These are phyloP conservation scores for Neonectria punicea DNA, from an alignment of 2,329 filamentous ascomycete genomes.

Conservation along the genomic window DNA sequence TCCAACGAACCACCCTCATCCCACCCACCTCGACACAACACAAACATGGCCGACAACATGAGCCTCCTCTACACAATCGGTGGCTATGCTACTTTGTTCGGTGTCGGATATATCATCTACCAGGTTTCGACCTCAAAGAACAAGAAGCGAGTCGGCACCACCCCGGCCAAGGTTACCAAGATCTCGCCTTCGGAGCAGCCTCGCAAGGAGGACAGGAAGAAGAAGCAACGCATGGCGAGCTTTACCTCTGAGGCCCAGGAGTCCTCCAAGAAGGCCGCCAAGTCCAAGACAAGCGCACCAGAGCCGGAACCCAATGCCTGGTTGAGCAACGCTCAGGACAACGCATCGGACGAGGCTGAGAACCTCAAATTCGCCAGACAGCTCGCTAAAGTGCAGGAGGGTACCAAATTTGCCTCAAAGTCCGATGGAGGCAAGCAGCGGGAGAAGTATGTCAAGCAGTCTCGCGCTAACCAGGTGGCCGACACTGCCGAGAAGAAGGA, in stretches of 20 bases:
- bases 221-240: conserved; percentile 58
- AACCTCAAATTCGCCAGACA: conserved; percentile 82
- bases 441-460: conserved; percentile 77
- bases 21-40: conserved; percentile 10
- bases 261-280: conserved; percentile 50
- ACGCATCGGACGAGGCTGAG: conserved; percentile 67
- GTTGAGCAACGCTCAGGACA: conserved; percentile 45
- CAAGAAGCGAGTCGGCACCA: conserved; percentile 44
- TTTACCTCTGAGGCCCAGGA: conserved; percentile 52
- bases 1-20: conserved; percentile 17
- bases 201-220: conserved; percentile 56
- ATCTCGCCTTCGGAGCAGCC: conserved; percentile 46
- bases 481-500: conserved; percentile 56
- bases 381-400: conserved; percentile 76
- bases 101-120: conserved; percentile 50
- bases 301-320: conserved; percentile 43
- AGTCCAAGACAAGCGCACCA: conserved; percentile 49
- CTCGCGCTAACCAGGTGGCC: conserved; percentile 65
- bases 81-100: conserved; percentile 51
- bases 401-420: conserved; percentile 67
- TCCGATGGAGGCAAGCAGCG: conserved; percentile 70
- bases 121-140: conserved; percentile 49
- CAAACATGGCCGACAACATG: conserved; percentile 50
- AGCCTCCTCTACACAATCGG: conserved; percentile 50
- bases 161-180: conserved; percentile 46